Base-by-base conservation (phyloP, 208 protist species). In the Angomonas deanei region DNA sequence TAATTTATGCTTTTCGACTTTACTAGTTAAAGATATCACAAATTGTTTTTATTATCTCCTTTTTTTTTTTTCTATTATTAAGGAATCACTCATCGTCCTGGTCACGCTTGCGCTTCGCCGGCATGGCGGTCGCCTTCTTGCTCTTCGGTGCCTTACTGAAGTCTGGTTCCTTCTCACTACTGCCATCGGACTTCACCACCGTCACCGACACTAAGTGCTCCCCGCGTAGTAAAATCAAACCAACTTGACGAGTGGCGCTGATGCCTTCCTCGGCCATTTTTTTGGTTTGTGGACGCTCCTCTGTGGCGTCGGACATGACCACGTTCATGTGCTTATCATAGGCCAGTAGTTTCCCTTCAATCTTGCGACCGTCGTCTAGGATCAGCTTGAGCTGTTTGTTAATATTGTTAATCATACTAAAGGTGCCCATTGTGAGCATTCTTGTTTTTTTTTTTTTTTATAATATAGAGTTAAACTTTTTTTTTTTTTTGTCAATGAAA, bases 301-400 rank as follows among this genome's bases (percentile, higher is more conserved):
- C 84, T 3, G 46, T 56, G 6, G 61, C 60, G 55, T 92, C 85
- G 26, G 57, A 69, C 0, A 94, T 61, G 3, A 94, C 83, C n/a
- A 94, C 79, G 52, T 94, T 94, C 88, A 94, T 94, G 83, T 91
- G 83, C 49, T 83, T 70, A 61, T 94, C 88, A 66, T 82, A 94
- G 47, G 91, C 82, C 26, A 94, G 75, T 1, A 94, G 69, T 56
- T 86, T 85, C 30, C 88, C 88, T 0, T 70, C 82, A 47, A 94
- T 59, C 39, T 70, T 75, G 27, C 88, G 82, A n/a, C 79, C 81
- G 54, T 94, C 88, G 66, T 88, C 81, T 15, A 90, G 61, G 11
- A 78, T 68, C 19, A 94, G 68, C 52, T 66, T 64, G 54, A 94
- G 67, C 56, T 71, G 67, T 68, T 84, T 83, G 73, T 92, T 92